Conservation (phyloP, 495 filamentous ascomycete genomes). For the Penicillium atrosanguineum region DNA sequence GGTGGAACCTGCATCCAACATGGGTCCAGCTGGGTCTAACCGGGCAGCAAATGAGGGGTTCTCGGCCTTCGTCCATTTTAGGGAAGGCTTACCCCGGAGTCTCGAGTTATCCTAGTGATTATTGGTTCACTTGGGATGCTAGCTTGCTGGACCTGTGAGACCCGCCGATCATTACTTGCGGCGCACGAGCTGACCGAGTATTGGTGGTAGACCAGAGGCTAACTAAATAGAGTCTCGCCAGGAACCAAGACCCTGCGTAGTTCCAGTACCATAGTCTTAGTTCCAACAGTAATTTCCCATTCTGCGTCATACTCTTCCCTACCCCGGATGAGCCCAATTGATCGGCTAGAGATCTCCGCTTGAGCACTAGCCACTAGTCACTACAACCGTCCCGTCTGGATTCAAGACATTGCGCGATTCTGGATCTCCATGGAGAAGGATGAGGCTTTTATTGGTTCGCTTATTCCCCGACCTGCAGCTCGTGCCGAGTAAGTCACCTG, state of each 20-base stretch:
- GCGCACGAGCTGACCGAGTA: background rate
- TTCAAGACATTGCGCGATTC: background rate
- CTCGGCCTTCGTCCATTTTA: background rate
- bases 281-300: too few relatives aligned
- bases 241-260: background rate
- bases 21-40: background rate
- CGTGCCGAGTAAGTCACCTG: background rate
- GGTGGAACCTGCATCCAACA: background rate
- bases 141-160: background rate
- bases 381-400: background rate
- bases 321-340: background rate
- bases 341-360: background rate
- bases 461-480: background rate
- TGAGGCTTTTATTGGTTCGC: background rate
- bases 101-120: background rate
- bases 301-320: background rate
- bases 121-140: background rate
- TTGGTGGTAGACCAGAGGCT: background rate
- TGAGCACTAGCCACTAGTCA: background rate
- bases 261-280: background rate
- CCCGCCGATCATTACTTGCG: background rate
- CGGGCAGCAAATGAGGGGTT: background rate
- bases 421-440: background rate
- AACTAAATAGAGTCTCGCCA: background rate
- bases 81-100: background rate